phyloP scores from a whole-genome alignment of 345 rosid genomes.

The Salix dunnii region DNA sequence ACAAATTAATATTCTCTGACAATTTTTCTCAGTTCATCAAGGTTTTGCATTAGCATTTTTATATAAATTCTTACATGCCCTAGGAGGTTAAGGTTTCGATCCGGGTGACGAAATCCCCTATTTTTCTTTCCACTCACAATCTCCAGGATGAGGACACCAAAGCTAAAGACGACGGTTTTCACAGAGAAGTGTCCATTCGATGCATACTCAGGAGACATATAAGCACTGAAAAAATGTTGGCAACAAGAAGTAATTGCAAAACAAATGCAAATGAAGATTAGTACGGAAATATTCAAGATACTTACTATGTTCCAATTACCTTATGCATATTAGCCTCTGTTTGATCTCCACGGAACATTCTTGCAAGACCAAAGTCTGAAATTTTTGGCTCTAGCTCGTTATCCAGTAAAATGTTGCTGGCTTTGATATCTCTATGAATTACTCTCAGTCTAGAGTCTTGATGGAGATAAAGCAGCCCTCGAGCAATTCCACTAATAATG shows the following conservation, averaged over 20 bases:
- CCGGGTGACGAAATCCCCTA: conserved; percentile 2
- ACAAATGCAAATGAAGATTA: not conserved
- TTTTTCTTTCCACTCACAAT: conserved; percentile 12
- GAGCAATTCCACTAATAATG: conserved; percentile 9
- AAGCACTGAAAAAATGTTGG: conserved; percentile 5
- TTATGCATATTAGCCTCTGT: not conserved
- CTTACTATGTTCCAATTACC: conserved; percentile 19
- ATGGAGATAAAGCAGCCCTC: conserved; percentile 17
- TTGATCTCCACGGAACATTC: conserved; percentile 7
- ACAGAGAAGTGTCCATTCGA: not conserved
- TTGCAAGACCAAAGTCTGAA: conserved; percentile 19
- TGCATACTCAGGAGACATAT: conserved; percentile 14
- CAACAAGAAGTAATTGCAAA: not conserved
- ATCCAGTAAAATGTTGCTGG: conserved; percentile 17
- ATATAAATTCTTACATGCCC: conserved; percentile 6
- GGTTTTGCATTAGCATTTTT: not conserved
- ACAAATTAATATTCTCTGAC: not conserved
- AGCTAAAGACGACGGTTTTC: conserved; percentile 16
- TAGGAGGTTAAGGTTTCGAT: conserved; percentile 14
- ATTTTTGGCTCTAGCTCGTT: conserved; percentile 12
- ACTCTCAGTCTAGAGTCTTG: conserved; percentile 16
- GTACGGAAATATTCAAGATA: not conserved
- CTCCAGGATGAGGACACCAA: conserved; percentile 11
- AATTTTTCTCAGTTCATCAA: not conserved
- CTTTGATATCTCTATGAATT: conserved; percentile 16